Conservation (phyloP, 371 early-diverging fungal species). For the Mortierella sp. region DNA sequence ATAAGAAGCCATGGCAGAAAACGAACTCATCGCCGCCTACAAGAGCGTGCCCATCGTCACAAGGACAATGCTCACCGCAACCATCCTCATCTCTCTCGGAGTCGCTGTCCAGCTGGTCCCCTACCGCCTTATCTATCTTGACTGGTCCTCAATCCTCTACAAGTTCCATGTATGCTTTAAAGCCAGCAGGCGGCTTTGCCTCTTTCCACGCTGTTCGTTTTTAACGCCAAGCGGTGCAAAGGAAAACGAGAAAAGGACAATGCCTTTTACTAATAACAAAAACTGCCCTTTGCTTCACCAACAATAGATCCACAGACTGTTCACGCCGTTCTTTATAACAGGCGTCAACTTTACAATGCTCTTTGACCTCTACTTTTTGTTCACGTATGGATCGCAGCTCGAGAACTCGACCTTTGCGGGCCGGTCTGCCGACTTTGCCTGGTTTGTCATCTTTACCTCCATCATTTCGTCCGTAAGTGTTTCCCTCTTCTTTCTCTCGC, state of each 20-base stretch:
- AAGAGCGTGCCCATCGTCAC: constrained; percentile 76
- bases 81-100: constrained; percentile 65
- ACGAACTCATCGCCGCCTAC: constrained; percentile 69
- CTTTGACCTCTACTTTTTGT: constrained; percentile 81
- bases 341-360: constrained; percentile 70
- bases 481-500: background rate
- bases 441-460: constrained; percentile 68
- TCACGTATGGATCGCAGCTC: constrained; percentile 77
- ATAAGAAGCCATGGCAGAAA: constrained; percentile 42
- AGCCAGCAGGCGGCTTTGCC: background rate
- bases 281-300: no score
- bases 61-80: constrained; percentile 67
- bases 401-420: constrained; percentile 80
- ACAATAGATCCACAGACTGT: constrained; percentile 80
- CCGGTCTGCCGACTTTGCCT: constrained; percentile 86
- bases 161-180: constrained; percentile 58
- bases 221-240: background rate
- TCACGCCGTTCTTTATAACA: constrained; percentile 77
- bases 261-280: no score
- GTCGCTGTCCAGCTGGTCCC: constrained; percentile 61
- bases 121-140: constrained; percentile 58
- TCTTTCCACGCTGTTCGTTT: background rate
- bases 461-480: constrained; percentile 42
- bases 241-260: no score
- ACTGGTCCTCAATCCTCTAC: constrained; percentile 60